Percentiles rank a stretch among this genome's conserved stretches.
phyloP scores from a whole-genome alignment of 441 rosid genomes.

The Adansonia grandidieri region DNA sequence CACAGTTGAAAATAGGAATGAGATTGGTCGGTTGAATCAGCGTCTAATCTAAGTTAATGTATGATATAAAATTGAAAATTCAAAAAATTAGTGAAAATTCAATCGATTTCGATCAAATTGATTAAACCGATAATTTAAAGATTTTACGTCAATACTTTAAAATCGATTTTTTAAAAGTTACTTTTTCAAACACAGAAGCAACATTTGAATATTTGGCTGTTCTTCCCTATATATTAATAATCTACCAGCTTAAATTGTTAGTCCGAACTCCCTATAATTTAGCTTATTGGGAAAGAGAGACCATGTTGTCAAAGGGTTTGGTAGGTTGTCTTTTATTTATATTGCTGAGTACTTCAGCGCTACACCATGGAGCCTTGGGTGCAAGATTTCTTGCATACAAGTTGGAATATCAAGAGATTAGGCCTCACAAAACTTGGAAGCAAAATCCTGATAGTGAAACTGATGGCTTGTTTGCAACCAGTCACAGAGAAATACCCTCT shows the following conservation, averaged over 20 bases:
- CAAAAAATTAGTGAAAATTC: too few species aligned
- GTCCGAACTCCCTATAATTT: background rate
- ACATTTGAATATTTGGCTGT: constrained; percentile 19
- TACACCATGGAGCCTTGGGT: constrained; percentile 35
- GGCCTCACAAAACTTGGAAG: constrained; percentile 22
- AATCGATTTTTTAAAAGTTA: too few species aligned
- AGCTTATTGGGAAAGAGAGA: background rate
- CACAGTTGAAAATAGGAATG: too few species aligned
- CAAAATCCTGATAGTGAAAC: constrained; percentile 14
- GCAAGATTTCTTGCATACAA: constrained; percentile 37
- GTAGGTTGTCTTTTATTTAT: constrained; percentile 34
- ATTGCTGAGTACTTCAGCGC: constrained; percentile 37
- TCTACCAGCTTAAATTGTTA: constrained; percentile 15
- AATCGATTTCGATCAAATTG: too few species aligned
- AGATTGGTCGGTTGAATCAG: too few species aligned
- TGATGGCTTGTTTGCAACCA: constrained; percentile 30
- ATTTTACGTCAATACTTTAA: too few species aligned
- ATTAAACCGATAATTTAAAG: too few species aligned
- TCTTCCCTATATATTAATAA: constrained; percentile 19
- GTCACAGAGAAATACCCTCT: constrained; percentile 56
- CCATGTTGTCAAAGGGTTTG: constrained; percentile 37
- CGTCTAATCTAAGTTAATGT: too few species aligned
- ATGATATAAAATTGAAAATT: too few species aligned
- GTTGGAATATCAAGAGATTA: background rate
- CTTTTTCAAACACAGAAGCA: constrained; percentile 24